Conservation (phyloP, 2,329 filamentous ascomycete genomes). For the Ceratocystis eucalypticola region DNA sequence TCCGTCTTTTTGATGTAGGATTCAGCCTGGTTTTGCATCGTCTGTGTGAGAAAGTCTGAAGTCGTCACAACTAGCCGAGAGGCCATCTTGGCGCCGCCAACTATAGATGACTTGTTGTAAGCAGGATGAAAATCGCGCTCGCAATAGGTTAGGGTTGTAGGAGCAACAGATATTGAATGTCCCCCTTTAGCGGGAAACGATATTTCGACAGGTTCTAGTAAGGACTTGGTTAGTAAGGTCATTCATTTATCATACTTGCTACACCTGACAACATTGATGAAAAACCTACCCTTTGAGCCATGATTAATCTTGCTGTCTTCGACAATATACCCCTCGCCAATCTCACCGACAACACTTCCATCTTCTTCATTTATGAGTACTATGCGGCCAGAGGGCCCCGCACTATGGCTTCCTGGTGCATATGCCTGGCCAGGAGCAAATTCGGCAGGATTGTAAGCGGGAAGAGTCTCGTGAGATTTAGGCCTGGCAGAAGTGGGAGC, state of each 20-base stretch:
- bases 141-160: slow-evolving; percentile 56
- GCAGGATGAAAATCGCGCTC: slow-evolving; percentile 71
- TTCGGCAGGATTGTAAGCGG: slow-evolving; percentile 65
- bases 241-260: not conserved
- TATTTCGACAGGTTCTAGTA: slow-evolving; percentile 60
- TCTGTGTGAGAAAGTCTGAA: slow-evolving; percentile 64
- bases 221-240: slow-evolving; percentile 4
- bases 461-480: slow-evolving; percentile 33
- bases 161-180: slow-evolving; percentile 50
- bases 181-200: slow-evolving; percentile 55
- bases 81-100: slow-evolving; percentile 73
- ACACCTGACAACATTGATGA: not conserved
- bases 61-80: slow-evolving; percentile 87
- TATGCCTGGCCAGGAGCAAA: slow-evolving; percentile 73
- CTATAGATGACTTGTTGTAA: slow-evolving; percentile 77
- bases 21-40: slow-evolving; percentile 64
- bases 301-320: slow-evolving; percentile 63
- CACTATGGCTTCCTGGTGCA: slow-evolving; percentile 47
- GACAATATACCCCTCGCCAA: slow-evolving; percentile 69
- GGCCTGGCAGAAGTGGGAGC: not conserved
- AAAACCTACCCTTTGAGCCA: slow-evolving; percentile 71
- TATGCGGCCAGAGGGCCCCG: slow-evolving; percentile 52
- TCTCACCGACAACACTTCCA: slow-evolving; percentile 84
- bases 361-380: slow-evolving; percentile 93
- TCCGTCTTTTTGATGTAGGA: slow-evolving; percentile 68